Evolutionary conservation across 257 asterid genomes (phyloP).

Genomic region (Solanum ahanhuiri): DNA sequence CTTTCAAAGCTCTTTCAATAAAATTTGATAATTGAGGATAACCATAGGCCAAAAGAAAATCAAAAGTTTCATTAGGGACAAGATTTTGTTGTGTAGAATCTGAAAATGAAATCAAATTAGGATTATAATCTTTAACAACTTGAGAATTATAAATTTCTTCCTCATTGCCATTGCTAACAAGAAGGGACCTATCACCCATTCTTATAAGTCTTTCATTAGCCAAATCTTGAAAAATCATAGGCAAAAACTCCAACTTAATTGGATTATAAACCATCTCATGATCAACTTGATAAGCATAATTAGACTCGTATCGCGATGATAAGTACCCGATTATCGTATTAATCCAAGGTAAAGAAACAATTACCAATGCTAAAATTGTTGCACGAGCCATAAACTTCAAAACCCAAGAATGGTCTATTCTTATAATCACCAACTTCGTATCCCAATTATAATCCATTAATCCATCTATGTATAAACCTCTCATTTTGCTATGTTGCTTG

Average conservation of each 20-base stretch:
- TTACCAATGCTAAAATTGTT: slow-evolving; percentile 15
- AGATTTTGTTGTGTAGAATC: not conserved
- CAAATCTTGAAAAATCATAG: slow-evolving; percentile 22
- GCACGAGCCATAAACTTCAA: slow-evolving; percentile 17
- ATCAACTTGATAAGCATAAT: not conserved
- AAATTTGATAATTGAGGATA: not conserved
- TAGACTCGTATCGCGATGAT: not conserved
- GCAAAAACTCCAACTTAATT: not conserved
- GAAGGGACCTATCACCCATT: slow-evolving; percentile 16
- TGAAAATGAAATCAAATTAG: slow-evolving; percentile 2
- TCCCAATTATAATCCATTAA: not conserved
- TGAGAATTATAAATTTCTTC: not conserved
- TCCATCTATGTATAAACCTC: not conserved
- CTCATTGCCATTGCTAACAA: not conserved
- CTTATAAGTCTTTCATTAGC: slow-evolving; percentile 32
- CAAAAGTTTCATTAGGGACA: not conserved
- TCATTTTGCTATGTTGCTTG: slow-evolving; percentile 2
- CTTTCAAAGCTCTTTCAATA: slow-evolving; percentile 15
- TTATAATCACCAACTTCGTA: slow-evolving; percentile 1
- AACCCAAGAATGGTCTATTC: slow-evolving; percentile 9
- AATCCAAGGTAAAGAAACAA: slow-evolving; percentile 22
- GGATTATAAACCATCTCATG: not conserved
- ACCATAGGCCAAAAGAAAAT: slow-evolving; percentile 10
- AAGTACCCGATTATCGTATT: not conserved
- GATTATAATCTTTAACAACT: not conserved